Evolutionary conservation across 345 rosid genomes (phyloP).

Genomic region (Camelina sativa): DNA sequence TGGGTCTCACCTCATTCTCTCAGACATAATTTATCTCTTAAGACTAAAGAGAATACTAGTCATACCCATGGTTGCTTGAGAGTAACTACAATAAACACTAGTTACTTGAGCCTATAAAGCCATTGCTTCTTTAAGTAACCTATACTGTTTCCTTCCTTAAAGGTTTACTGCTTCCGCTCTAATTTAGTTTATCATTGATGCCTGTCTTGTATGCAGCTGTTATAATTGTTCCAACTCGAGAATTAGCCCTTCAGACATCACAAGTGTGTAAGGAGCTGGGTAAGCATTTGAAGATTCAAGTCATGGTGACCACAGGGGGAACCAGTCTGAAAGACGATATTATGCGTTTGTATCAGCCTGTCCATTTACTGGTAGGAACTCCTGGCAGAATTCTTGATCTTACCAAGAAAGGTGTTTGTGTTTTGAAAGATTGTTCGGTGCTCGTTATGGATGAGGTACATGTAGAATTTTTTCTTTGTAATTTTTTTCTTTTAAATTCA

Average conservation of each 20-base stretch:
- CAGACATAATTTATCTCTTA: background rate
- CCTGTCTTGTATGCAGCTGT: conserved; percentile 57
- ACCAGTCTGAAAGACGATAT: conserved; percentile 94
- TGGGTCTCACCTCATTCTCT: background rate
- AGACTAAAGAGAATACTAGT: background rate
- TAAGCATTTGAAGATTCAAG: conserved; percentile 86
- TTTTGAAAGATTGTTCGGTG: conserved; percentile 85
- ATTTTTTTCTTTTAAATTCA: background rate
- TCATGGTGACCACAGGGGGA: conserved; percentile 96
- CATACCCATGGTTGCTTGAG: background rate
- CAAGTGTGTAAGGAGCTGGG: conserved; percentile 96
- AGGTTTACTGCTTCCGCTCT: background rate
- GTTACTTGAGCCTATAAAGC: background rate
- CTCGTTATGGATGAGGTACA: conserved; percentile 93
- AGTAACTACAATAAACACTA: background rate
- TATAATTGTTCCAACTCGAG: conserved; percentile 91
- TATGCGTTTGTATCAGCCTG: conserved; percentile 95
- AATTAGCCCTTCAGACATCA: conserved; percentile 92
- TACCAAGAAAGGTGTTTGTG: conserved; percentile 87
- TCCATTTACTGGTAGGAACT: conserved; percentile 88
- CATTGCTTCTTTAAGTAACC: background rate
- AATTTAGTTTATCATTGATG: conserved; percentile 2
- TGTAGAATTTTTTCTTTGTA: background rate
- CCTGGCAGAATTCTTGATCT: conserved; percentile 94
- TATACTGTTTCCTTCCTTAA: background rate